Percentiles rank a stretch among this genome's conserved stretches.
phyloP scores from a whole-genome alignment of 345 rosid species.

The Raphanus raphanistrum region DNA sequence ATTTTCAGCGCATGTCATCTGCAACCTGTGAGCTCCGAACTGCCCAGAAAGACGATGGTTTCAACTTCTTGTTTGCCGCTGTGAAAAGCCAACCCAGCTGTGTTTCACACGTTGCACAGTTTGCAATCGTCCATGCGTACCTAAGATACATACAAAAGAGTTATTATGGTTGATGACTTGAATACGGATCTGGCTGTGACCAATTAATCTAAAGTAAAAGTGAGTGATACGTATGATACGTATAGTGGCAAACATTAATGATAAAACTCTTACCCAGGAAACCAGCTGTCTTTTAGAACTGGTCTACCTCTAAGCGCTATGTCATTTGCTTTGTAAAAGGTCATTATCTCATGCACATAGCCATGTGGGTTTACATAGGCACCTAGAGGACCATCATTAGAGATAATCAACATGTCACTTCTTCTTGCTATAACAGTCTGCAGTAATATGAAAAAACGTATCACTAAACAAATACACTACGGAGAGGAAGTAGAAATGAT shows the following conservation, averaged over 20 bases:
- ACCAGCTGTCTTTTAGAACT: slow-evolving; percentile 77
- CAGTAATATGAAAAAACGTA: neutral
- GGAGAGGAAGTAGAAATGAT: neutral
- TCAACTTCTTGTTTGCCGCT: slow-evolving; percentile 61
- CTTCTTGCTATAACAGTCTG: slow-evolving; percentile 81
- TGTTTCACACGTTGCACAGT: slow-evolving; percentile 54
- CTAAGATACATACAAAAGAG: slow-evolving; percentile 37
- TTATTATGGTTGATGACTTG: neutral
- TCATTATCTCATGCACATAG: slow-evolving; percentile 78
- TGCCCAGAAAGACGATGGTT: slow-evolving; percentile 89
- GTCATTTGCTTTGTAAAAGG: slow-evolving; percentile 67
- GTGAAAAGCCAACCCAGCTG: slow-evolving; percentile 93
- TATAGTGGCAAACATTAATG: neutral
- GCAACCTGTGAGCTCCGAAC: slow-evolving; percentile 76
- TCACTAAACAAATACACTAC: slow-evolving; percentile 2
- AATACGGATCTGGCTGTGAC: neutral
- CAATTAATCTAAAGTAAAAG: neutral
- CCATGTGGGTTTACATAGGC: slow-evolving; percentile 86
- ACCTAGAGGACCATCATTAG: slow-evolving; percentile 92
- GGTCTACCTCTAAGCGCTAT: slow-evolving; percentile 59
- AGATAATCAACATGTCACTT: slow-evolving; percentile 96
- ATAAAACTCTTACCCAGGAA: slow-evolving; percentile 78
- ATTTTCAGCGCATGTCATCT: slow-evolving; percentile 40
- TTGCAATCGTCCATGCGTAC: slow-evolving; percentile 81
- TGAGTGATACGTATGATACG: neutral